Conservation (phyloP, 768 basidiomycete species). For the Mycena floridula region DNA sequence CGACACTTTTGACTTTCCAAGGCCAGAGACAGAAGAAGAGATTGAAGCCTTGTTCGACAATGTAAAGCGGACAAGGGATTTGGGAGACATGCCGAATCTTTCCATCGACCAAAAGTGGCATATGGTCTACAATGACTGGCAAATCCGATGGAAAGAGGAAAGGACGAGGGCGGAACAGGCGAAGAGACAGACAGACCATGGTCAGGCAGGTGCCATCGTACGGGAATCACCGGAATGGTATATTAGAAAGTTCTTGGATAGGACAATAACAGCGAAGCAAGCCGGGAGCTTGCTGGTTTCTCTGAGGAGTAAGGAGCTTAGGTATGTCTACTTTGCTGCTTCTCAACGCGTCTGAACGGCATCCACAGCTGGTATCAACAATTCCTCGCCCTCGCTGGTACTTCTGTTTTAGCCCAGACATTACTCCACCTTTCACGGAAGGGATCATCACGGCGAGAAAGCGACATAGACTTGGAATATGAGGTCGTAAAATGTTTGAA, state of each 20-base stretch:
- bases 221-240: conserved; percentile 90
- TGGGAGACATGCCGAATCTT: conserved; percentile 53
- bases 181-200: conserved; percentile 53
- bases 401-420: conserved; percentile 75
- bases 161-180: conserved; percentile 57
- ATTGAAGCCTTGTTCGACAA: conserved; percentile 79
- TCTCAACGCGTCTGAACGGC: background rate
- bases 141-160: conserved; percentile 72
- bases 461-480: conserved; percentile 71
- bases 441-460: conserved; percentile 50
- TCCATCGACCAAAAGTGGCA: conserved; percentile 87
- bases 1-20: conserved; percentile 64
- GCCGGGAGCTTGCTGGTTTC: conserved; percentile 72
- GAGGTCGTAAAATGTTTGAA: conserved; percentile 87
- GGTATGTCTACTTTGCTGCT: conserved; percentile 36
- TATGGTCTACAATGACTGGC: conserved; percentile 80
- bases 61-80: conserved; percentile 63
- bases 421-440: conserved; percentile 73
- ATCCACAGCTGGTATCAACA: conserved; percentile 66
- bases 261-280: conserved; percentile 76
- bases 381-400: conserved; percentile 75
- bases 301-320: conserved; percentile 73
- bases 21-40: conserved; percentile 70
- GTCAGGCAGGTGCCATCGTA: conserved; percentile 44
- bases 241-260: conserved; percentile 84